Evolutionary conservation across 2,329 filamentous ascomycete genomes (phyloP).

Genomic region (Sclerotiophoma versabilis): DNA sequence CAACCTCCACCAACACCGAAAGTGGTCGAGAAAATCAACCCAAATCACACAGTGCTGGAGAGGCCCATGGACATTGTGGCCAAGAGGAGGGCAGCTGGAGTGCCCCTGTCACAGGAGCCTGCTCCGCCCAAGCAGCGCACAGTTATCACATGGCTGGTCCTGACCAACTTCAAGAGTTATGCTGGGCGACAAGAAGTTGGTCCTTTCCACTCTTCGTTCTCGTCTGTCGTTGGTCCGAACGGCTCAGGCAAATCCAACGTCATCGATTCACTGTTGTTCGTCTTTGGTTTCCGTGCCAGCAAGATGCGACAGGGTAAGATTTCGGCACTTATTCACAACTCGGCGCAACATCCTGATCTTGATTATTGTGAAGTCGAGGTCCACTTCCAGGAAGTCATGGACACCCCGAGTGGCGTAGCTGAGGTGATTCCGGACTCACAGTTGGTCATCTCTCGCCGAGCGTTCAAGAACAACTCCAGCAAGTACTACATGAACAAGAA

Average conservation of each 20-base stretch:
- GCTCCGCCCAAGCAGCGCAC: constrained; percentile 82
- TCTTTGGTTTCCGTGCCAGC: constrained; percentile 98
- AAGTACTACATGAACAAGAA: constrained; percentile 96
- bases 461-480: constrained; percentile 98
- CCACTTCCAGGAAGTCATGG: constrained; percentile 94
- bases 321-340: constrained; percentile 97
- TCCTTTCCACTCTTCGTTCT: constrained; percentile 96
- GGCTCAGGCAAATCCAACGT: constrained; percentile 99
- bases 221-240: constrained; percentile 96
- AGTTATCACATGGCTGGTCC: constrained; percentile 88
- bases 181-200: constrained; percentile 94
- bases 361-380: constrained; percentile 96
- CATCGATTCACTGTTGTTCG: constrained; percentile 95
- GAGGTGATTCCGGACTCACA: constrained; percentile 83
- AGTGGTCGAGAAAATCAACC: constrained; percentile 72
- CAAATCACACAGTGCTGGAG: constrained; percentile 80
- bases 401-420: constrained; percentile 76
- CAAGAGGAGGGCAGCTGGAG: constrained; percentile 75
- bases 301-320: constrained; percentile 99
- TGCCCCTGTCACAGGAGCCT: constrained; percentile 73
- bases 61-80: constrained; percentile 93
- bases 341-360: constrained; percentile 82
- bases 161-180: constrained; percentile 99
- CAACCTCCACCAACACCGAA: constrained; percentile 43
- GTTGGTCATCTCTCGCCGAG: constrained; percentile 86